Base-by-base conservation (phyloP, 1,284 basidiomycete genomes). In the Leccinum fuscescens region DNA sequence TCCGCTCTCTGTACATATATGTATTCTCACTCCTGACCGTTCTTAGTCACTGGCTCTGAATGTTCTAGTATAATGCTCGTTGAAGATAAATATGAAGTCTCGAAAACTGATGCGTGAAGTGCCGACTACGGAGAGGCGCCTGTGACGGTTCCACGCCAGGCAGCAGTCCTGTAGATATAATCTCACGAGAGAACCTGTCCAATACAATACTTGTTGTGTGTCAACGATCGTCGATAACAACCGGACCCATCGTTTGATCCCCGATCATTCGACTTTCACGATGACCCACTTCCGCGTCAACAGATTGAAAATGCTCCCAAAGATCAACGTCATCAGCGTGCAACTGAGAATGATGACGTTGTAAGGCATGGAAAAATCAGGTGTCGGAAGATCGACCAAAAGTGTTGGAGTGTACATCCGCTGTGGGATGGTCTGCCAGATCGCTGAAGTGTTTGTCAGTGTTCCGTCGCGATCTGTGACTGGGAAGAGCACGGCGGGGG, bases 291-390 rank as follows among this genome's bases (percentile, higher is more conserved):
- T 84, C 63, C 96, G 80, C 49, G 93, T 91, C 70, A 98, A 77
- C 52, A 89, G 74, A 70, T 98, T 98, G 76, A 98, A 93, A 52
- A 96, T 78, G 65, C 86, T 92, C 46, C 96, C 96, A 74, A 99
- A 98, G 64, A 96, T 90, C 63, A 98, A 85, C 37, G 96, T 95
- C 62, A 96, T 85, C 54, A 97, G 79, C 8, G 94, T 95, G 70
- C 89, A 93, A 59, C 87, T 94, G 80, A 98, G 90, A 70, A 97
- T 96, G 75, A 98, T 98, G 64, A 98, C 96, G 76, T 98, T 99
- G 78, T 98, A 99, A 11, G 96, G 96, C 95, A 99, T 98, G 70
- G 92, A 96, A 76, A 99, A 99, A 77, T 99, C 96, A 0, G 97
- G 97, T 7, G 94, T 96, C 7, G 96, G 92, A 24, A 98, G 82